Percentiles rank a stretch among this genome's conserved stretches.
Conservation (phyloP, 495 filamentous ascomycete genomes). For the Eremomyces bilateralis region DNA sequence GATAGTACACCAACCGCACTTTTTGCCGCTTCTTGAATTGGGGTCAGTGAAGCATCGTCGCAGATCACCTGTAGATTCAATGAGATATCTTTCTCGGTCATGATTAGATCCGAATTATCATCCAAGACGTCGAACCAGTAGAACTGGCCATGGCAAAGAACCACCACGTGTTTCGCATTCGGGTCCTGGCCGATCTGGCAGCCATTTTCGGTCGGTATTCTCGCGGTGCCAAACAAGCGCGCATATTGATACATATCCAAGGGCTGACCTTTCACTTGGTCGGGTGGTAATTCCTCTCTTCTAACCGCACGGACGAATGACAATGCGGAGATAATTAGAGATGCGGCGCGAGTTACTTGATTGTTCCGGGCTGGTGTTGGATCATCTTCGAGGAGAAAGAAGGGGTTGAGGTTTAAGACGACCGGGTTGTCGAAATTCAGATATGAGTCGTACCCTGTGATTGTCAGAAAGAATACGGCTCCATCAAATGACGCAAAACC, state of each 20-base stretch:
- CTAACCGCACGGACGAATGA: constrained; percentile 87
- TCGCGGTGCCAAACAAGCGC: constrained; percentile 81
- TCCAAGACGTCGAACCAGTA: constrained; percentile 99
- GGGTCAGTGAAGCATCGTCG: constrained; percentile 70
- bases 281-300: constrained; percentile 80
- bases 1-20: constrained; percentile 82
- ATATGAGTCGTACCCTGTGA: constrained; percentile 91
- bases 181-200: constrained; percentile 92
- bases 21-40: constrained; percentile 85
- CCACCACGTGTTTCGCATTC: constrained; percentile 72
- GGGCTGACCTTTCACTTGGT: constrained; percentile 60
- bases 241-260: constrained; percentile 98
- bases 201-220: constrained; percentile 84
- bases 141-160: constrained; percentile 87
- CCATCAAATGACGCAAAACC: constrained; percentile 16
- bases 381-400: constrained; percentile 94
- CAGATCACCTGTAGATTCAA: constrained; percentile 84
- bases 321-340: constrained; percentile 70
- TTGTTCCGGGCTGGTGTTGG: constrained; percentile 90
- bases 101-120: constrained; percentile 83
- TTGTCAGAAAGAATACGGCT: not conserved
- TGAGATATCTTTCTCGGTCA: constrained; percentile 87
- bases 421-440: constrained; percentile 96
- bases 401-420: constrained; percentile 91
- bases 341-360: constrained; percentile 86